Percentiles rank a stretch among this genome's conserved stretches.
phyloP scores from a whole-genome alignment of 805 yeast species.

The Candida broadrunensis region DNA sequence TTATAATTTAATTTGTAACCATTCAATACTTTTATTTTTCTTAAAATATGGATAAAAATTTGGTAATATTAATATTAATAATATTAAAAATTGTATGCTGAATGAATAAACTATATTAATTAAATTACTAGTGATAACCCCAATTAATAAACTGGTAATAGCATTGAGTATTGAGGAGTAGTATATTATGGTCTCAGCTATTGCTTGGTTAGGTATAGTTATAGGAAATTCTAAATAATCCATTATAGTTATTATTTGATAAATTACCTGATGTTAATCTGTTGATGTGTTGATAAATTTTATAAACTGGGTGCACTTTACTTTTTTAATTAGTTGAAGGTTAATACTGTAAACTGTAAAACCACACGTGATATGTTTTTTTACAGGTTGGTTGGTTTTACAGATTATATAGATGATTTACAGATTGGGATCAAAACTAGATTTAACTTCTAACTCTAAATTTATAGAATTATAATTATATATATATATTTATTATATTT shows the following conservation, averaged over 20 bases:
- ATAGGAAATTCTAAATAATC: slow-evolving; percentile 9
- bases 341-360: no score
- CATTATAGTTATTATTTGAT: no score
- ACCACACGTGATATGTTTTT: no score
- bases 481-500: no score
- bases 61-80: slow-evolving; percentile 7
- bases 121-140: slow-evolving; percentile 4
- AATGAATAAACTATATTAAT: slow-evolving; percentile 3
- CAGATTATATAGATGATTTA: no score
- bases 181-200: slow-evolving; percentile 4
- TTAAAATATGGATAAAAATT: slow-evolving; percentile 7
- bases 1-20: slow-evolving; percentile 8
- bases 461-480: no score
- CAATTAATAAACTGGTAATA: slow-evolving; percentile 4
- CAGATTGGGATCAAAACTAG: no score
- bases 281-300: no score
- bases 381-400: no score
- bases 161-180: slow-evolving; percentile 2
- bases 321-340: not conserved
- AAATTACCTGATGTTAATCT: no score
- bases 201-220: slow-evolving; percentile 10
- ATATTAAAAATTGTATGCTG: slow-evolving; percentile 5
- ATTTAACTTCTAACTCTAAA: no score
- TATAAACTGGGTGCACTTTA: not conserved
- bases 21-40: slow-evolving; percentile 4